Percentiles rank a stretch among this genome's conserved stretches.
These are phyloP conservation scores for Fusarium sp. DNA, from an alignment of 2,329 filamentous ascomycete species.

Conservation along the genomic window DNA sequence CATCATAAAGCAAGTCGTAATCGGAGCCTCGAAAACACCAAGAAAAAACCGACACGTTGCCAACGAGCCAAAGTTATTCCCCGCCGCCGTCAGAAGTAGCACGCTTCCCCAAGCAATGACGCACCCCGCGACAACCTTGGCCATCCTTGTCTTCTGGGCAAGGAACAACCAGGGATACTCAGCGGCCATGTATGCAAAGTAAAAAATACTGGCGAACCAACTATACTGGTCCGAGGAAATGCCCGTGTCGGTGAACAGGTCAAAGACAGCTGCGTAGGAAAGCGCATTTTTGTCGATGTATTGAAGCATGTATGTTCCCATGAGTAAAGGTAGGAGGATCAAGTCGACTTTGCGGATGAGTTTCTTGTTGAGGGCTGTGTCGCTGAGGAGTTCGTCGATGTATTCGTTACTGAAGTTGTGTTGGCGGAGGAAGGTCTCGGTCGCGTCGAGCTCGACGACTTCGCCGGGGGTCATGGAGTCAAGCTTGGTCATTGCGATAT, in stretches of 20 bases:
- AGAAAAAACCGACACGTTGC: constrained; percentile 62
- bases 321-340: constrained; percentile 65
- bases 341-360: constrained; percentile 62
- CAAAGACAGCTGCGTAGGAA: constrained; percentile 68
- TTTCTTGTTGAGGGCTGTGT: constrained; percentile 29
- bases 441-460: constrained; percentile 33
- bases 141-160: constrained; percentile 55
- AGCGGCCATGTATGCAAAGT: constrained; percentile 63
- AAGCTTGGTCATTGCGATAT: constrained; percentile 33
- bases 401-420: constrained; percentile 44
- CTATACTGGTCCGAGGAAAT: constrained; percentile 63
- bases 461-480: constrained; percentile 37
- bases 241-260: constrained; percentile 63
- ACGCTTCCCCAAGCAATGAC: constrained; percentile 56
- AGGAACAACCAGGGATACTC: constrained; percentile 58
- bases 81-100: constrained; percentile 60
- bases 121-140: constrained; percentile 53
- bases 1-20: constrained; percentile 66
- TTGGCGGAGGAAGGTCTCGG: constrained; percentile 40
- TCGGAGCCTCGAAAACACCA: constrained; percentile 63
- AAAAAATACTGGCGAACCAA: constrained; percentile 69
- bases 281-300: constrained; percentile 70
- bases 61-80: constrained; percentile 59
- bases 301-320: constrained; percentile 65
- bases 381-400: constrained; percentile 35